These are phyloP conservation scores for Raffaelea deltoideospora DNA, from an alignment of 2,329 filamentous ascomycete genomes.

Conservation along the genomic window DNA sequence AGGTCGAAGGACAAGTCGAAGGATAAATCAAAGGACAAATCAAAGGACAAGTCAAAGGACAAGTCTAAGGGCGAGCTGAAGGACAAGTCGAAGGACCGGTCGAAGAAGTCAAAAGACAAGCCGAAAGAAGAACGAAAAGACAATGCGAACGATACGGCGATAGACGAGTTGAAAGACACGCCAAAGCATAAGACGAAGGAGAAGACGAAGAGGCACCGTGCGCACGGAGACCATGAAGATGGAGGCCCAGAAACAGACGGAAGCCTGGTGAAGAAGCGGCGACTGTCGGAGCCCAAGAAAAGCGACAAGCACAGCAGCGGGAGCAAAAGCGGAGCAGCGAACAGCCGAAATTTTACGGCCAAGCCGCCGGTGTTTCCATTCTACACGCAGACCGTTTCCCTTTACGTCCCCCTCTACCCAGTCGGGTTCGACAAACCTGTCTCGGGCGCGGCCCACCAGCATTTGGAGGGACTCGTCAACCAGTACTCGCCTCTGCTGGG, in stretches of 20 bases:
- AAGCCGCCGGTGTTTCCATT: too few relatives aligned
- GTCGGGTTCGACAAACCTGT: conserved; percentile 54
- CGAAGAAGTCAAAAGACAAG: conserved; percentile 7
- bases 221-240: too few relatives aligned
- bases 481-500: conserved; percentile 59
- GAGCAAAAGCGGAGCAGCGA: conserved; percentile 9
- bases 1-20: too few relatives aligned
- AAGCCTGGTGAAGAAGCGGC: too few relatives aligned
- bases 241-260: too few relatives aligned
- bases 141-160: not conserved
- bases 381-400: conserved; percentile 61
- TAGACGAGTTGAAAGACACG: not conserved
- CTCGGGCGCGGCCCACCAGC: conserved; percentile 56
- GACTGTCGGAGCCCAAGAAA: not conserved
- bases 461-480: conserved; percentile 60
- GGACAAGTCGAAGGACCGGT: not conserved
- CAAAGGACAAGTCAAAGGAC: too few relatives aligned
- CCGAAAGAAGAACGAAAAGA: not conserved
- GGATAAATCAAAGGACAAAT: too few relatives aligned
- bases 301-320: not conserved
- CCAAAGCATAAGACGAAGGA: not conserved
- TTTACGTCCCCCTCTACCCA: conserved; percentile 64
- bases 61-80: not conserved
- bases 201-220: too few relatives aligned
- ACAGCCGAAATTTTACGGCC: conserved; percentile 20